phyloP scores from a whole-genome alignment of 805 yeast genomes.

The Blastobotrys americana region DNA sequence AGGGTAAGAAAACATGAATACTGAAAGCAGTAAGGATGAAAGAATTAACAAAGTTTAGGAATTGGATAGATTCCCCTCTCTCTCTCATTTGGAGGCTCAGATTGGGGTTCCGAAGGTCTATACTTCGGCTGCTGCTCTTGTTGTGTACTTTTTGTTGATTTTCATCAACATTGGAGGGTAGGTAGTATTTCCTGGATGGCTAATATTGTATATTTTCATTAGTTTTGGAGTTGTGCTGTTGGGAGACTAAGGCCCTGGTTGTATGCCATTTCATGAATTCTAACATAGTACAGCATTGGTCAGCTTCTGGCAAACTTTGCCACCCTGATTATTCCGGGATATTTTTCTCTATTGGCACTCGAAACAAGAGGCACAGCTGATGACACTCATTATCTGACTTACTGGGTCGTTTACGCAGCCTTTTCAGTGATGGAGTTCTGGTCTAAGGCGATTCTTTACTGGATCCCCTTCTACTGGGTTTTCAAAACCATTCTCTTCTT shows the following conservation, averaged over 20 bases:
- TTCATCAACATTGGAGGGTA: conserved; percentile 85
- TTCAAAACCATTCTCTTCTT: conserved; percentile 82
- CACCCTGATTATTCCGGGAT: conserved; percentile 86
- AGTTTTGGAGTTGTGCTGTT: no score
- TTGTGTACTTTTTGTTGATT: conserved; percentile 63
- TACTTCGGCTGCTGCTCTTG: conserved; percentile 59
- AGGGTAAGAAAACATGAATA: conserved; percentile 14
- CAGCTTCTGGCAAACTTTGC: conserved; percentile 88
- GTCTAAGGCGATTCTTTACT: conserved; percentile 85
- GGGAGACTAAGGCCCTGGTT: not conserved
- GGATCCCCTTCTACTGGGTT: conserved; percentile 96
- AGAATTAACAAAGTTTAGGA: conserved; percentile 28
- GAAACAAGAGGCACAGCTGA: conserved; percentile 62
- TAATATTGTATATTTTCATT: no score
- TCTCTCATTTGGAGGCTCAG: not conserved
- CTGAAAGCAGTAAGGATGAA: conserved; percentile 31
- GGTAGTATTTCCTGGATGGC: no score
- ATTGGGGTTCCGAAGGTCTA: conserved; percentile 68
- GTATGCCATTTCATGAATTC: not conserved
- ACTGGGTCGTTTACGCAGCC: conserved; percentile 97
- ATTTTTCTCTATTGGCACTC: conserved; percentile 77
- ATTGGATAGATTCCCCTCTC: conserved; percentile 10
- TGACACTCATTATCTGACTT: conserved; percentile 83
- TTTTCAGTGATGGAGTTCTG: conserved; percentile 91
- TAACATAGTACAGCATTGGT: conserved; percentile 51